Conservation (phyloP, 306 rosid genomes). For the Delonix regia region DNA sequence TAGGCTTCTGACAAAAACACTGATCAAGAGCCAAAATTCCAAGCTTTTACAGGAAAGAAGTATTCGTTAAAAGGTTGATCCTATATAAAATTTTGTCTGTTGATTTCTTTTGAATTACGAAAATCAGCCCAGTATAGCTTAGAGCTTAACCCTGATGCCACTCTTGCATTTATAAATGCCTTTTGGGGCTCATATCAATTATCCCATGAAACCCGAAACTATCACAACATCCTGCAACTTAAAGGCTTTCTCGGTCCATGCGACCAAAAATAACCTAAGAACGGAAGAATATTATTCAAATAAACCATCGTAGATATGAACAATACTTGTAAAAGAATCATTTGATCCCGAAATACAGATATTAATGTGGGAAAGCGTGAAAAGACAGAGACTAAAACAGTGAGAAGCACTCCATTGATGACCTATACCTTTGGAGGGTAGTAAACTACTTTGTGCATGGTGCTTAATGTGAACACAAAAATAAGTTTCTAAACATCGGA, state of each 20-base stretch:
- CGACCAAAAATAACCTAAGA: too few species aligned
- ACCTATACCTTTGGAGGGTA: background rate
- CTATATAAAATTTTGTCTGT: background rate
- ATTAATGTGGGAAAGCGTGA: too few species aligned
- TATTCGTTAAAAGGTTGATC: constrained; percentile 49
- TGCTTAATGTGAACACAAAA: background rate
- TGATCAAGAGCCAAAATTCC: constrained; percentile 45
- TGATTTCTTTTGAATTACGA: background rate
- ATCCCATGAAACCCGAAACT: too few species aligned
- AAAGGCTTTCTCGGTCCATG: too few species aligned
- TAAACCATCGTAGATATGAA: background rate
- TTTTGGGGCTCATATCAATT: too few species aligned
- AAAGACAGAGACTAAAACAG: background rate
- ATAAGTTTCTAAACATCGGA: background rate
- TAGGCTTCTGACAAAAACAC: constrained; percentile 35
- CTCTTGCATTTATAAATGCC: too few species aligned
- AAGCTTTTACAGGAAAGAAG: constrained; percentile 65
- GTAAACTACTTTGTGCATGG: background rate
- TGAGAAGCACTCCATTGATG: background rate
- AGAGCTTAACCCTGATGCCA: too few species aligned
- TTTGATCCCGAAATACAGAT: background rate
- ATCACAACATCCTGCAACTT: background rate
- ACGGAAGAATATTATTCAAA: too few species aligned
- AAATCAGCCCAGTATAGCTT: too few species aligned
- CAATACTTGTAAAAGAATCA: background rate